Conservation (phyloP, 208 protist species). For the Leishmania braziliensis region DNA sequence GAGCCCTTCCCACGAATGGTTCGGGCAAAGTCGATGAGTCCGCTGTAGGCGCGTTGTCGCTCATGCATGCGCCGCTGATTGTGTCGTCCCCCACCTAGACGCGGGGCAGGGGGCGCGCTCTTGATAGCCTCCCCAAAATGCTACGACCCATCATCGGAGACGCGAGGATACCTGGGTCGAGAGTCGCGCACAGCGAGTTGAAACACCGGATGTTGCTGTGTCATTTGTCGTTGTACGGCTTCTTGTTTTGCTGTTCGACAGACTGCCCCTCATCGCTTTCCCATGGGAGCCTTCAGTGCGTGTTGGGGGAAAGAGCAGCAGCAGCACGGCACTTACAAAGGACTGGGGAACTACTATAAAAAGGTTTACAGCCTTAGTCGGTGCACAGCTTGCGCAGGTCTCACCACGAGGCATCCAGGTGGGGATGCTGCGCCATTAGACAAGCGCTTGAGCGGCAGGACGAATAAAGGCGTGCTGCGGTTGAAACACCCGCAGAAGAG, state of each 20-base stretch:
- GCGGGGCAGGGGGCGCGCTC: background rate
- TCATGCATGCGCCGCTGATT: background rate
- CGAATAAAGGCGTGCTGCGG: background rate
- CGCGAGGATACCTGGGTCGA: background rate
- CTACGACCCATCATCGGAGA: background rate
- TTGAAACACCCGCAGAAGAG: background rate
- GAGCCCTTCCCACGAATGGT: background rate
- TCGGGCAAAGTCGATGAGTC: background rate
- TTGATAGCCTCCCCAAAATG: background rate
- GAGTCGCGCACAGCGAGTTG: background rate
- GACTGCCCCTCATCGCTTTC: background rate
- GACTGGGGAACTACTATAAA: background rate
- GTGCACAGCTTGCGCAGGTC: background rate
- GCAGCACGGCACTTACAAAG: background rate
- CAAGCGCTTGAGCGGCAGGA: too few relatives aligned
- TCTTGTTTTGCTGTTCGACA: background rate
- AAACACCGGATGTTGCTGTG: background rate
- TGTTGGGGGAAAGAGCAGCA: background rate
- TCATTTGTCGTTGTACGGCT: background rate
- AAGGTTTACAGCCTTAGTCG: background rate
- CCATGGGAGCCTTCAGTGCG: background rate
- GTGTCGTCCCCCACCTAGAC: background rate
- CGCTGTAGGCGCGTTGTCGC: background rate
- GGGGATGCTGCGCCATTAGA: background rate
- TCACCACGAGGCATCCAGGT: too few relatives aligned